Evolutionary conservation across 1,284 basidiomycete genomes (phyloP).

Genomic region (Thecaphora frezii): DNA sequence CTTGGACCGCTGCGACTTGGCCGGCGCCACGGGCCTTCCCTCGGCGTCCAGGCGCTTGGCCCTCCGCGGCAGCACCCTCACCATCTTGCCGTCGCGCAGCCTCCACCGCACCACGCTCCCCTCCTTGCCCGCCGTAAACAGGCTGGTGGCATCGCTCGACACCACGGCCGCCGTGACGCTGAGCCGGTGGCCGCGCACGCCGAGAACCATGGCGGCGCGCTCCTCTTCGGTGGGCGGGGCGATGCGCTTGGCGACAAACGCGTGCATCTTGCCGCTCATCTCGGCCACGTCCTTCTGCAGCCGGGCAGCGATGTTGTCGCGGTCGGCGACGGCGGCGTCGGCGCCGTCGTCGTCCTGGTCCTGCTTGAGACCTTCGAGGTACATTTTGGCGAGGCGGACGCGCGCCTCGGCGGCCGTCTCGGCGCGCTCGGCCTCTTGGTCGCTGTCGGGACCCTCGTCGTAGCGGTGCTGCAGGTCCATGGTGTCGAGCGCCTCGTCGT

Average conservation of each 20-base stretch:
- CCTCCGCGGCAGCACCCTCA: conserved; percentile 31
- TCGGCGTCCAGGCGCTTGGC: conserved; percentile 7
- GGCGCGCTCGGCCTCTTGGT: conserved; percentile 39
- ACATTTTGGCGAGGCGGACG: conserved; percentile 83
- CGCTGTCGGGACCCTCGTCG: conserved; percentile 23
- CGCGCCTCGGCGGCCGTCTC: conserved; percentile 93
- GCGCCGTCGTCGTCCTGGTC: conserved; percentile 60
- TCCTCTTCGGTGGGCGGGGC: conserved; percentile 3
- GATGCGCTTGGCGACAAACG: conserved; percentile 65
- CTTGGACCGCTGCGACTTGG: conserved; percentile 9
- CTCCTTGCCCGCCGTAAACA: conserved; percentile 61
- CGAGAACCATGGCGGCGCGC: conserved; percentile 9
- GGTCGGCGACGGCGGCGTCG: conserved; percentile 90
- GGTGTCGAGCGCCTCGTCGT: conserved; percentile 34
- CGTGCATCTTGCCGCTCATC: conserved; percentile 68
- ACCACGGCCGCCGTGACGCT: conserved; percentile 76
- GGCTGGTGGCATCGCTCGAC: conserved; percentile 69
- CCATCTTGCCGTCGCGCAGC: conserved; percentile 49
- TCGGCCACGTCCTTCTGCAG: conserved; percentile 65
- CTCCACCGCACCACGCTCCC: conserved; percentile 53
- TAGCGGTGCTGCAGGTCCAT: conserved; percentile 50
- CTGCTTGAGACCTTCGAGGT: conserved; percentile 72
- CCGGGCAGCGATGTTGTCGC: conserved; percentile 83
- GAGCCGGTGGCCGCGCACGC: conserved; percentile 72
- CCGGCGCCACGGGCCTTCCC: conserved; percentile 6